These are phyloP conservation scores for Colletotrichum sublineola DNA, from an alignment of 2,329 filamentous ascomycete species.

Conservation along the genomic window DNA sequence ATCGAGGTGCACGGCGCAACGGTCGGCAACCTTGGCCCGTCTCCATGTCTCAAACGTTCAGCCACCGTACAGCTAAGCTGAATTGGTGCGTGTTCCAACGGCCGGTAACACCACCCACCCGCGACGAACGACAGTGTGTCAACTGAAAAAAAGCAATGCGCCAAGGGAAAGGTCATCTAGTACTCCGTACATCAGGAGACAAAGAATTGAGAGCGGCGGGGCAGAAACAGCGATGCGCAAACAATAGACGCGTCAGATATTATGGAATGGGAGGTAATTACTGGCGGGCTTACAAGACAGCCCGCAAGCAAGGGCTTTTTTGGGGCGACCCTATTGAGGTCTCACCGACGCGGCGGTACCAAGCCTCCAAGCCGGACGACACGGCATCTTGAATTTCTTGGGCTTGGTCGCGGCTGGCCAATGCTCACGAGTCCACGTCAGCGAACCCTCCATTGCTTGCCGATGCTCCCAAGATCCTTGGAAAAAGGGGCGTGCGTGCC, in stretches of 20 bases:
- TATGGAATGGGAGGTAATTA: background rate
- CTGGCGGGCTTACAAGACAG: background rate
- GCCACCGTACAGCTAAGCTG: background rate
- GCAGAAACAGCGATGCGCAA: background rate
- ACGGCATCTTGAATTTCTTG: conserved; percentile 19
- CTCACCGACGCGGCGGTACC: conserved; percentile 18
- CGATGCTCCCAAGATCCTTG: conserved; percentile 5
- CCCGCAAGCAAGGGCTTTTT: background rate
- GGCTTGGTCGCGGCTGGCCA: conserved; percentile 1
- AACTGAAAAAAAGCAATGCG: background rate
- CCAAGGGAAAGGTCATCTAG: background rate
- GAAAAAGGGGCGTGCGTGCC: background rate
- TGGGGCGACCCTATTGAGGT: background rate
- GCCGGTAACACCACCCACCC: background rate
- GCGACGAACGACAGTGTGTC: background rate
- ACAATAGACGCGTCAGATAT: background rate
- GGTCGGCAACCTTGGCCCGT: conserved; percentile 3
- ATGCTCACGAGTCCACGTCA: conserved; percentile 5
- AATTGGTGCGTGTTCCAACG: background rate
- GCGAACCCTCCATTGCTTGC: conserved; percentile 4
- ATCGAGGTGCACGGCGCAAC: conserved; percentile 1
- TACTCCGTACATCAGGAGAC: background rate
- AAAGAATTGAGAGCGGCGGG: background rate
- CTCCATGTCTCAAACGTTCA: conserved; percentile 12
- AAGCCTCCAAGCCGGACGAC: conserved; percentile 26